Base-by-base conservation (phyloP, 2,329 filamentous ascomycete species). In the Clonostachys byssicola region DNA sequence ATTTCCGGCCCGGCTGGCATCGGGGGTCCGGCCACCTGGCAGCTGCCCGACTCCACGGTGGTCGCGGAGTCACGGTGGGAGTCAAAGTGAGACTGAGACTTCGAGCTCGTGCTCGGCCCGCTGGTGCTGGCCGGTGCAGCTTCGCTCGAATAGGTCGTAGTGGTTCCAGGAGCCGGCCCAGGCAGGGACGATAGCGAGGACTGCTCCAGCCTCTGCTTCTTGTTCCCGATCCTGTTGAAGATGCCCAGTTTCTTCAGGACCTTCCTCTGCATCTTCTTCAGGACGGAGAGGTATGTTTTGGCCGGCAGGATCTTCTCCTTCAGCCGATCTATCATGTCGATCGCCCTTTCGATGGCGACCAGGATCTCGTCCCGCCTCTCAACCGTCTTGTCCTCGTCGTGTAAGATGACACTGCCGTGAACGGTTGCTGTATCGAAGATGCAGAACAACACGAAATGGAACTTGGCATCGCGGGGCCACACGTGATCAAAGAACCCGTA, bases 391-490 rank as follows among this genome's bases (percentile, higher is more conserved):
- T 71, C 61, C n/a, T 60, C 55, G 48, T 80, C 76, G 49, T 79
- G 75, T 5, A 77, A 65, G 7, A 80, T 60, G 4, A 74, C 70
- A 1, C 75, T 78, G 59, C 73, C 78, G 5, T 78, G 56, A 16
- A 75, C 61, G 1, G 75, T 72, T 1, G 74, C 68, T 0, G 72
- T 75, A 50, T 80, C 74, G 42, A 80, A 80, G 34, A 77, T 69
- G 40, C 65, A 63, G 47, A 78, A 79, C 0, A 74, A 60, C 6
- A 74, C 68, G 45, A 74, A 67, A 51, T 77, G 72, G 40, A 75
- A 77, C 35, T 73, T 75, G 6, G 69, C 65, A 41, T 76, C 72
- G 12, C 69, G 59, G 0, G 72, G 72, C 43, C 67, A 72, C 9
- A 71, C 61, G 35, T 70, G 62, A 16, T 72, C 59, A 45, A 76